Conservation (phyloP, 1,284 basidiomycete genomes). For the Boletus calvinii region DNA sequence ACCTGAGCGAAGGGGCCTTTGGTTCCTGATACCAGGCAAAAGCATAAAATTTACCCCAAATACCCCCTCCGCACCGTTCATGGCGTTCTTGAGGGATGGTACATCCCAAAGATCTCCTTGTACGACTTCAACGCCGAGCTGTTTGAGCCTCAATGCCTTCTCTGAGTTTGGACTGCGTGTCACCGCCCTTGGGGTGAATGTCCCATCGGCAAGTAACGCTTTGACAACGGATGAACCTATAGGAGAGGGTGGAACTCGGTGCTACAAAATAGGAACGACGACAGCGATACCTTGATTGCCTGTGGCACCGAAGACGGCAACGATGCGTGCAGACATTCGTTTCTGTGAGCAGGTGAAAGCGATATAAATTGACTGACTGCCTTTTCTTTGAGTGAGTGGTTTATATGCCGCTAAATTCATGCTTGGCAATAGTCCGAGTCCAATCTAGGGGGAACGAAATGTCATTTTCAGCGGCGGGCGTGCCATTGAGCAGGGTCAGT, state of each 20-base stretch:
- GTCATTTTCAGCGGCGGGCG: no score
- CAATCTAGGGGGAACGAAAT: no score
- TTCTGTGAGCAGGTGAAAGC: background rate
- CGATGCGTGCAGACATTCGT: slow-evolving; percentile 21
- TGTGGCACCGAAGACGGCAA: slow-evolving; percentile 25
- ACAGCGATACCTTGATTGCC: slow-evolving; percentile 19
- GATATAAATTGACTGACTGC: no score
- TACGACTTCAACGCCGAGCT: slow-evolving; percentile 36
- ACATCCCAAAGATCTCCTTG: slow-evolving; percentile 34
- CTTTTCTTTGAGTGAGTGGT: no score
- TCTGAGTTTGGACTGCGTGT: slow-evolving; percentile 32
- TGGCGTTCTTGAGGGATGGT: slow-evolving; percentile 30
- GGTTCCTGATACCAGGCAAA: background rate
- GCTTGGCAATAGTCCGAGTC: no score
- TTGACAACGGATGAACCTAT: slow-evolving; percentile 8
- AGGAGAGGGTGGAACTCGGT: background rate
- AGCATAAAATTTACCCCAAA: slow-evolving; percentile 31
- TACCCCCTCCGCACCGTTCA: slow-evolving; percentile 39
- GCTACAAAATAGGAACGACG: background rate
- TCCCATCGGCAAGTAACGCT: slow-evolving; percentile 33
- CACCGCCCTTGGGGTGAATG: slow-evolving; percentile 34
- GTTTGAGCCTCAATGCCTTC: slow-evolving; percentile 26
- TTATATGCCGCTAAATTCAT: slow-evolving; percentile 5
- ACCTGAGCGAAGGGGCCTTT: slow-evolving; percentile 14
- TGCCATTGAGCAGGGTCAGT: no score